A percentile compares a stretch with the other conserved stretches of the same genome.
Conservation (phyloP, 2,329 filamentous ascomycete species). For the Aspergillus nomiae region DNA sequence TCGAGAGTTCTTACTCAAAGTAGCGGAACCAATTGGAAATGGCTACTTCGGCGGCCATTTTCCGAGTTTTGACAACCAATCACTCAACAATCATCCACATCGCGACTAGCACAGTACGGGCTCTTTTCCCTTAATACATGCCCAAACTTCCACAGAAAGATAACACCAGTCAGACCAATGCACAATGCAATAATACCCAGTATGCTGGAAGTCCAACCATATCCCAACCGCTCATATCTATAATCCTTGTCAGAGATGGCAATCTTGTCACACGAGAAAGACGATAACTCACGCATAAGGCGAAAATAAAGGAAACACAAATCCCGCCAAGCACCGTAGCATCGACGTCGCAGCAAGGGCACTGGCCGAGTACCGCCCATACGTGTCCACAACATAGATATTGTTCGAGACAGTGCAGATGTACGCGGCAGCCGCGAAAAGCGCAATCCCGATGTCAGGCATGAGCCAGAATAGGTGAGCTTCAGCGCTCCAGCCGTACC, state of each 20-base stretch:
- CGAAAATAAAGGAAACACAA: constrained; percentile 54
- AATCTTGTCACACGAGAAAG: neutral
- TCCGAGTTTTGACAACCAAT: too few relatives aligned
- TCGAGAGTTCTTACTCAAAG: too few relatives aligned
- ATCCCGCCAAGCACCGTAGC: constrained; percentile 48
- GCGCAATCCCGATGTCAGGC: constrained; percentile 46
- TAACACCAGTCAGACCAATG: neutral
- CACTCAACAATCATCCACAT: neutral
- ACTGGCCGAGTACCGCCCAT: constrained; percentile 50
- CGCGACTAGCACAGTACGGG: neutral
- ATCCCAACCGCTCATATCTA: neutral
- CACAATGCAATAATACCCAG: neutral
- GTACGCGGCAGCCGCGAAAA: constrained; percentile 43
- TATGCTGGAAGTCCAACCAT: neutral
- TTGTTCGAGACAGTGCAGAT: constrained; percentile 21
- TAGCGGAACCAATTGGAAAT: too few relatives aligned
- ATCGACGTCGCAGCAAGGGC: constrained; percentile 53
- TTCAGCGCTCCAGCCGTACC: constrained; percentile 55
- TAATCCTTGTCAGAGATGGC: neutral
- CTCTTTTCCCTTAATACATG: neutral
- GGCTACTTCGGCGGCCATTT: too few relatives aligned
- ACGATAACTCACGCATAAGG: neutral
- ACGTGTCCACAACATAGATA: constrained; percentile 40
- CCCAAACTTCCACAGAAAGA: neutral
- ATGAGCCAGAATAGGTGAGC: constrained; percentile 49